phyloP scores from a whole-genome alignment of 257 asterid species.

The Salvia splendens region DNA sequence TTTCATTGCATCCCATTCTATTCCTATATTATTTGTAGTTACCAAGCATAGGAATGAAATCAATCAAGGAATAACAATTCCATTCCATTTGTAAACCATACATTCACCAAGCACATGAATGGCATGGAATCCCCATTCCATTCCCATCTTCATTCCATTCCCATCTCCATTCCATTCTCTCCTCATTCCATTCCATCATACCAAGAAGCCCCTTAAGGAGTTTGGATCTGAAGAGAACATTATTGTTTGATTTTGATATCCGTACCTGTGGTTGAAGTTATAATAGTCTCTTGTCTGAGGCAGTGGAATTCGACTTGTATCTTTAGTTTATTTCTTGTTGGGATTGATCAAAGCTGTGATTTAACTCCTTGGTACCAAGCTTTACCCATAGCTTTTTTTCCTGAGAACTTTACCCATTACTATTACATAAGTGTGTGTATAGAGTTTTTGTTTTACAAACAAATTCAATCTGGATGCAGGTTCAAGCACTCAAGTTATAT shows the following conservation, averaged over 20 bases:
- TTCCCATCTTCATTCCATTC: too few relatives aligned
- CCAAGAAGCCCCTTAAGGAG: too few relatives aligned
- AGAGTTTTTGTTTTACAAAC: background rate
- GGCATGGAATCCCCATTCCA: too few relatives aligned
- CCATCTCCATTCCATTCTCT: too few relatives aligned
- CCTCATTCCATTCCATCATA: too few relatives aligned
- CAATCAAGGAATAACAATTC: too few relatives aligned
- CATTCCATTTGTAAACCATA: too few relatives aligned
- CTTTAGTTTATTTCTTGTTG: background rate
- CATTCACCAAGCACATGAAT: too few relatives aligned
- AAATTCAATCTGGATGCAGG: conserved; percentile 29
- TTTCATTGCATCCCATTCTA: too few relatives aligned
- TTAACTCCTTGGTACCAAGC: background rate
- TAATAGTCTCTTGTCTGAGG: background rate
- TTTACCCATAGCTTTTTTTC: background rate
- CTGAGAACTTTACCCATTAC: background rate
- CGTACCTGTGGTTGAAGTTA: background rate
- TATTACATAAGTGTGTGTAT: background rate
- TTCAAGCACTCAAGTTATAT: conserved; percentile 12
- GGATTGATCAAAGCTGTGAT: background rate
- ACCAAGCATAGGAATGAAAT: too few relatives aligned
- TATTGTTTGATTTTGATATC: background rate
- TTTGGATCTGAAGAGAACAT: background rate
- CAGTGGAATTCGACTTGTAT: conserved; percentile 12
- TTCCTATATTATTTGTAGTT: too few relatives aligned